These are phyloP conservation scores for Umbelopsis sp. DNA, from an alignment of 371 early-diverging fungal species.

Conservation along the genomic window DNA sequence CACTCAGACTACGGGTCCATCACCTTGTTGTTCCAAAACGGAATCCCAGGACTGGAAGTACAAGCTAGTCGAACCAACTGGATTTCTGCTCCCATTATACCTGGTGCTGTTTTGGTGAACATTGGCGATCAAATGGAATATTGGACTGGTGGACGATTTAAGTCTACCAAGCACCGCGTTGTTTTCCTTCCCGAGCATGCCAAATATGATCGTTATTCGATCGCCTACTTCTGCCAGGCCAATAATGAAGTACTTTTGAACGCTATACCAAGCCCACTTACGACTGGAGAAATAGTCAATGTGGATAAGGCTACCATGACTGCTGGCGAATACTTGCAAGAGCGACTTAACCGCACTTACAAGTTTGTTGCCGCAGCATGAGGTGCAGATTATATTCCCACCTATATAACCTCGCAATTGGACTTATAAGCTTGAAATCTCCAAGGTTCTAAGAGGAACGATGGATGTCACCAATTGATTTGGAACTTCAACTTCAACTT, in stretches of 20 bases:
- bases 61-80: conserved; percentile 45
- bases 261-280: conserved; percentile 43
- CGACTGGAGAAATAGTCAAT: not conserved
- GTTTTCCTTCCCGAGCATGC: conserved; percentile 48
- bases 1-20: conserved; percentile 67
- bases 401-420: not conserved
- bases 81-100: conserved; percentile 59
- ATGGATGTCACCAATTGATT: no score
- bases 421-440: not conserved
- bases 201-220: conserved; percentile 53
- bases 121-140: conserved; percentile 66
- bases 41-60: conserved; percentile 64
- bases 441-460: no score
- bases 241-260: conserved; percentile 42
- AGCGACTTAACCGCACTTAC: conserved; percentile 44
- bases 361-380: conserved; percentile 1
- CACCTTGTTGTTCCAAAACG: conserved; percentile 66
- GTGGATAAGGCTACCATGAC: conserved; percentile 25
- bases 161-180: conserved; percentile 69
- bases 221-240: conserved; percentile 66
- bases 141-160: conserved; percentile 65
- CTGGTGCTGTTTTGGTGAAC: conserved; percentile 59
- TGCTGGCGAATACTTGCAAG: conserved; percentile 44
- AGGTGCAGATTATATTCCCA: not conserved
- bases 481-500: no score